Conservation (phyloP, 345 rosid species). For the Salix dunnii region DNA sequence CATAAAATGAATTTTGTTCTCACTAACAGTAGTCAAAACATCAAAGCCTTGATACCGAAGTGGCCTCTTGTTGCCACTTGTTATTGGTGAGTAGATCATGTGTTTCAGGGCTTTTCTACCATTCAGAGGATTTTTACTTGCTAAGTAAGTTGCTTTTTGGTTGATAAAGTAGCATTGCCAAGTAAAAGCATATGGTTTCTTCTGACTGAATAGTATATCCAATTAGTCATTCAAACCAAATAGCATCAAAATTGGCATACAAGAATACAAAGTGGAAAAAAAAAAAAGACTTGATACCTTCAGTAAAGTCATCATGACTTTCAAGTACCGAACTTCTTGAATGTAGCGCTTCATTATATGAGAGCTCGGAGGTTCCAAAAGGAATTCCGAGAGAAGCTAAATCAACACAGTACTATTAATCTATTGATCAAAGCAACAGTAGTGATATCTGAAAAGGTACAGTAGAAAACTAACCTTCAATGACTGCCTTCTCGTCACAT, state of each 20-base stretch:
- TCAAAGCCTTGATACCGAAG: background rate
- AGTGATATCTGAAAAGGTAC: background rate
- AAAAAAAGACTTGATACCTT: conserved; percentile 43
- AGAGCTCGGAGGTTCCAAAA: conserved; percentile 82
- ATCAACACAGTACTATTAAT: conserved; percentile 13
- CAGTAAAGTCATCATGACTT: conserved; percentile 87
- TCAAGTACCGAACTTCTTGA: conserved; percentile 78
- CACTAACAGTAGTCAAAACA: background rate
- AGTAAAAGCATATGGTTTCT: background rate
- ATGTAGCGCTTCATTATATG: conserved; percentile 91
- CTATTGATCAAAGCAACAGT: conserved; percentile 7
- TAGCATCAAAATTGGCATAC: background rate
- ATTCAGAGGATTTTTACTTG: background rate
- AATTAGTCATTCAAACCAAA: conserved; percentile 4
- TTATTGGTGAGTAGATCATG: background rate
- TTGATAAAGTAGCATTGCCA: background rate
- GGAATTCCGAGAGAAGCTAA: conserved; percentile 91
- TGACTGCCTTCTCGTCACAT: conserved; percentile 97
- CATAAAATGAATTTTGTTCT: background rate
- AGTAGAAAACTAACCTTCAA: conserved; percentile 62
- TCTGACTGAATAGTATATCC: background rate
- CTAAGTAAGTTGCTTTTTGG: background rate
- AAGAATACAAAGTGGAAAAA: background rate
- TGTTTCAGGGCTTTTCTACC: background rate
- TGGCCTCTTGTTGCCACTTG: background rate